Percentiles rank a stretch among this genome's conserved stretches.
These are phyloP conservation scores for Kwoniella bestiolae DNA, from an alignment of 768 basidiomycete species.

Conservation along the genomic window DNA sequence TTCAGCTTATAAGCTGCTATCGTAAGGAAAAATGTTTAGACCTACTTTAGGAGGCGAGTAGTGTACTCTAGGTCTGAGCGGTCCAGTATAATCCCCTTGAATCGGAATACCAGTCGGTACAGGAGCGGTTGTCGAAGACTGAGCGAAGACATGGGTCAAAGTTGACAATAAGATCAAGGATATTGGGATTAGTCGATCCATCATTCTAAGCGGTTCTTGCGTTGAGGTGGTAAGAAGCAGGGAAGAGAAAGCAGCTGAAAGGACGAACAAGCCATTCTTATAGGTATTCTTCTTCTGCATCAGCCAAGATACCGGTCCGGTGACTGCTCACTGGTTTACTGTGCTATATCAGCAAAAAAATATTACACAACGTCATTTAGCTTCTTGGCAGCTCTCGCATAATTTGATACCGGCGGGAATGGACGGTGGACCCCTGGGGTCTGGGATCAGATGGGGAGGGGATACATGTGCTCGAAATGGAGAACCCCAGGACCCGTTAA, in stretches of 20 bases:
- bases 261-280: too few relatives aligned
- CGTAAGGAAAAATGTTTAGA: too few relatives aligned
- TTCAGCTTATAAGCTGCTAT: neutral
- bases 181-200: neutral
- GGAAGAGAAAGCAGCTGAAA: too few relatives aligned
- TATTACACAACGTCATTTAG: too few relatives aligned
- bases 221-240: neutral
- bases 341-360: too few relatives aligned
- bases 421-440: neutral
- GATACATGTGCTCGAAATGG: neutral
- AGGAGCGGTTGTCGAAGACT: neutral
- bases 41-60: slow-evolving; percentile 46
- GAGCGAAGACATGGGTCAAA: neutral
- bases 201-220: neutral
- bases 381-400: too few relatives aligned
- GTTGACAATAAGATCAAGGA: neutral
- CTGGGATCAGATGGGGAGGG: too few relatives aligned
- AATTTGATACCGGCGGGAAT: neutral
- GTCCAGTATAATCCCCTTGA: slow-evolving; percentile 45
- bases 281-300: too few relatives aligned
- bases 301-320: too few relatives aligned
- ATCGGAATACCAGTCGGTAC: slow-evolving; percentile 26
- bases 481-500: neutral
- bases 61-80: slow-evolving; percentile 46
- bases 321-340: too few relatives aligned